Evolutionary conservation across 2,329 filamentous ascomycete genomes (phyloP), one percentile per base, ranked within the genome.

Genomic region (Cordyceps javanica): DNA sequence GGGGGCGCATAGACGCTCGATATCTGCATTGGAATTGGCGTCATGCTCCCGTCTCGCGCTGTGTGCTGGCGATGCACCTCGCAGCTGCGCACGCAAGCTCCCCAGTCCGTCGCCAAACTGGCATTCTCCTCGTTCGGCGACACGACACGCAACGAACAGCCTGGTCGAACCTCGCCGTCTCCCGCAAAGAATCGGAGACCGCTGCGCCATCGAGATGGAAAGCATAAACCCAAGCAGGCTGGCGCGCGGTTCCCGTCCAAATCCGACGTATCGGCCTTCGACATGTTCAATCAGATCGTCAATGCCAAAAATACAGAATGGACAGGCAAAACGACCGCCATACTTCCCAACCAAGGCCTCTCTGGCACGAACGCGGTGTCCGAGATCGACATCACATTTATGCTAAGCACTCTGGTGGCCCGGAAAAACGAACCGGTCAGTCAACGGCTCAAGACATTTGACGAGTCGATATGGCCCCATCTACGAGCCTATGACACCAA

Each of bases 41-140:
- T 55, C 51, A 74, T 74, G 72, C 67, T 68, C 61, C 62, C 69
- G 55, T 67, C 72, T 57, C 65, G 70, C 57, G 64, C 66, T 36
- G 62, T 67, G 59, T 74, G 72, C 64, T 67, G 65, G 60, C 69
- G 66, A 63, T 75, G 72, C 61, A 66, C 67, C 45, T 64, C 66
- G 21, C 67, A 66, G 34, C 50, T 70, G 50, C 66, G 66, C 34
- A 21, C 34, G 32, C 54, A 36, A 55, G 57, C 52, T 32, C 10
- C 50, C 59, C 57, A 50, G 13, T 44, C 54, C 39, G 34, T 45
- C 46, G 42, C 58, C 50, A 23, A 60, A n/a, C 45, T 52, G 34
- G n/a, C 56, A 6, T 58, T 46, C 23, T 58, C 49, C 4, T 53
- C 56, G 8, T 34, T 51, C 26, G 56, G 55, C 45, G 41, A 30